Percentiles rank a stretch among this genome's conserved stretches.
Evolutionary conservation across 2,329 filamentous ascomycete genomes (phyloP).

Genomic region (Hortaea werneckii): DNA sequence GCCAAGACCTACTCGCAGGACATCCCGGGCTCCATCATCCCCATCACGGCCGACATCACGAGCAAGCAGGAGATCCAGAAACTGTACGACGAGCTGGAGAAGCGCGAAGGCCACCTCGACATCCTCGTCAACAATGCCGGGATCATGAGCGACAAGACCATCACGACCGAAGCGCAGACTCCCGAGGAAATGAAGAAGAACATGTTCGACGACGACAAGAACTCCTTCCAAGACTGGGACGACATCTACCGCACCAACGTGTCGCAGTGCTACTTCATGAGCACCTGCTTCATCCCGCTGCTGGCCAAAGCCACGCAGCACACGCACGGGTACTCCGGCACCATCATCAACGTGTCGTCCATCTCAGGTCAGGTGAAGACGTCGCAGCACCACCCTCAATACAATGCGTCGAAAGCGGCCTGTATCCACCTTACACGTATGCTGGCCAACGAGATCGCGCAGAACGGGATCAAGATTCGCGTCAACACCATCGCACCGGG

Average conservation of each 20-base stretch:
- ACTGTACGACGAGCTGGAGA: conserved; percentile 34
- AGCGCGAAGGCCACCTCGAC: conserved; percentile 35
- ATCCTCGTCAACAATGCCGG: conserved; percentile 41
- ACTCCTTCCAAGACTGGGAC: conserved; percentile 36
- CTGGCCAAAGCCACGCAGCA: conserved; percentile 34
- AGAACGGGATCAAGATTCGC: conserved; percentile 42
- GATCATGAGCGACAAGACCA: conserved; percentile 29
- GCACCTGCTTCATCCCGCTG: conserved; percentile 36
- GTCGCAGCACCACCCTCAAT: conserved; percentile 38
- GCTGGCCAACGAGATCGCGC: conserved; percentile 44
- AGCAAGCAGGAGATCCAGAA: conserved; percentile 34
- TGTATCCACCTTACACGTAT: conserved; percentile 46
- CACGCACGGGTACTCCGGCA: conserved; percentile 33
- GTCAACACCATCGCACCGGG: conserved; percentile 47
- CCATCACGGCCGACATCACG: conserved; percentile 34
- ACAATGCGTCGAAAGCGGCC: conserved; percentile 39
- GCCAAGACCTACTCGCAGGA: conserved; percentile 34
- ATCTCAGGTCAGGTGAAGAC: conserved; percentile 38
- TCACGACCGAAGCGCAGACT: conserved; percentile 27
- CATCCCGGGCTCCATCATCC: conserved; percentile 37
- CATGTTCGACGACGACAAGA: conserved; percentile 33
- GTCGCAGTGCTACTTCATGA: conserved; percentile 39
- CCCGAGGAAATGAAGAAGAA: conserved; percentile 36
- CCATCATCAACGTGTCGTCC: conserved; percentile 37
- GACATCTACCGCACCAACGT: conserved; percentile 38